These are phyloP conservation scores for Coemansia sp. DNA, from an alignment of 192 early-diverging fungal genomes.

Conservation along the genomic window DNA sequence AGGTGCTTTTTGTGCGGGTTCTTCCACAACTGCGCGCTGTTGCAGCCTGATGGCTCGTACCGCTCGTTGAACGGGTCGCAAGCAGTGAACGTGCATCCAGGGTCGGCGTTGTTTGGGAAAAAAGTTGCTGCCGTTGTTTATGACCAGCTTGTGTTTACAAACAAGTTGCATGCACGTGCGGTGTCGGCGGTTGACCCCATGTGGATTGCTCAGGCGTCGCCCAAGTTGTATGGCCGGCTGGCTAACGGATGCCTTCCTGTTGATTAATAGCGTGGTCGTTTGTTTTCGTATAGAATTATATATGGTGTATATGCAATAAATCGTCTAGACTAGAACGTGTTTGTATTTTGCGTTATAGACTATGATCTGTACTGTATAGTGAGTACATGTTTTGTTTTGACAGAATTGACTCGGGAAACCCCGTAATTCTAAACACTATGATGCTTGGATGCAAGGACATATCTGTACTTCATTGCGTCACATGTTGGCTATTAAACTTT, in stretches of 20 bases:
- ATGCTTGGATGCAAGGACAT: too few relatives aligned
- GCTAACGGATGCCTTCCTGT: background rate
- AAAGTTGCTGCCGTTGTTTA: conserved; percentile 80
- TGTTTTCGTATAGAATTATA: too few relatives aligned
- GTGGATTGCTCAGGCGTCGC: conserved; percentile 81
- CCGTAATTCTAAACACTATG: too few relatives aligned
- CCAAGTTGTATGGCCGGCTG: conserved; percentile 65
- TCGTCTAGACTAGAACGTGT: too few relatives aligned
- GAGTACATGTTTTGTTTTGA: too few relatives aligned
- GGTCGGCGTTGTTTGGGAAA: conserved; percentile 79
- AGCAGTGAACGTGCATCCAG: conserved; percentile 85
- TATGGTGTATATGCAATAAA: too few relatives aligned
- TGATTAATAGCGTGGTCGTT: too few relatives aligned
- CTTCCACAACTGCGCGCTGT: conserved; percentile 83
- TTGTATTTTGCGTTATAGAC: too few relatives aligned
- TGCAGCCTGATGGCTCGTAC: conserved; percentile 88
- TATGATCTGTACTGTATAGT: too few relatives aligned
- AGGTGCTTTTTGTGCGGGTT: conserved; percentile 88
- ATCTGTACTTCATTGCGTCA: too few relatives aligned
- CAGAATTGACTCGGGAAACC: too few relatives aligned
- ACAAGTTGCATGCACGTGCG: conserved; percentile 83
- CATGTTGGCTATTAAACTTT: too few relatives aligned
- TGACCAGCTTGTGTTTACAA: conserved; percentile 89
- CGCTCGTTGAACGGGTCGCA: conserved; percentile 61
- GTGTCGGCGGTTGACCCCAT: conserved; percentile 75